Percentiles rank a stretch among this genome's conserved stretches.
phyloP scores from a whole-genome alignment of 2,329 filamentous ascomycete genomes.

The Fusarium protoensiforme region DNA sequence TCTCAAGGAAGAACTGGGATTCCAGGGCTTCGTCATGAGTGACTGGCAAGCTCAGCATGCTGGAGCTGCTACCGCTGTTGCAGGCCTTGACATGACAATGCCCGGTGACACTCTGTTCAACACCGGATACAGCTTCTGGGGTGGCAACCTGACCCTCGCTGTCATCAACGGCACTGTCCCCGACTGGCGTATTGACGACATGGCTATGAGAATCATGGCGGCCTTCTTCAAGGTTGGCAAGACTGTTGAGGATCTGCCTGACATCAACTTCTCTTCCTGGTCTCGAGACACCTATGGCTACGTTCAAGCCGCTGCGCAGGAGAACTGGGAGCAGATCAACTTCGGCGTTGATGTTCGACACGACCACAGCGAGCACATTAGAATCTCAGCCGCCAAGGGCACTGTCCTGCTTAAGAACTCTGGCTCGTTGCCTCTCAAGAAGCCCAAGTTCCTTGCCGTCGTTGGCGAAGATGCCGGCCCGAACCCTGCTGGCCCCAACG shows the following conservation, averaged over 20 bases:
- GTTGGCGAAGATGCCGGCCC: constrained; percentile 87
- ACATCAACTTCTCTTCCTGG: constrained; percentile 92
- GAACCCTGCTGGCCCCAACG: constrained; percentile 80
- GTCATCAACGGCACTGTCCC: constrained; percentile 91
- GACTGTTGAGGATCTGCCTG: constrained; percentile 57
- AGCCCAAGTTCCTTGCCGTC: constrained; percentile 79
- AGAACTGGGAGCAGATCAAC: constrained; percentile 77
- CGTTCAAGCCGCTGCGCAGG: constrained; percentile 69
- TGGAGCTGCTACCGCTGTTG: constrained; percentile 72
- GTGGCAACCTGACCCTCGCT: constrained; percentile 86
- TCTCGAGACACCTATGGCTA: constrained; percentile 79
- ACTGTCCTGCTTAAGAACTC: constrained; percentile 92
- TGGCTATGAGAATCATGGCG: constrained; percentile 85
- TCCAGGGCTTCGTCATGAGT: constrained; percentile 84
- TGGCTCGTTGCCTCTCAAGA: constrained; percentile 79
- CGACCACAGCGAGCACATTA: constrained; percentile 78
- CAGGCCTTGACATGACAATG: constrained; percentile 90
- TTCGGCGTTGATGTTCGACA: constrained; percentile 85
- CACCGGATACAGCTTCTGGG: constrained; percentile 80
- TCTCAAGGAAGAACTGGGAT: constrained; percentile 82
- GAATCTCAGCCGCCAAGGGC: constrained; percentile 80
- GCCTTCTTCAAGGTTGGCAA: constrained; percentile 75
- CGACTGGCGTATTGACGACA: constrained; percentile 89
- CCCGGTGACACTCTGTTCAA: constrained; percentile 84
- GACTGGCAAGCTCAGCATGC: constrained; percentile 84